Conservation (phyloP, 495 filamentous ascomycete genomes). For the Evansstolkia leycettana region DNA sequence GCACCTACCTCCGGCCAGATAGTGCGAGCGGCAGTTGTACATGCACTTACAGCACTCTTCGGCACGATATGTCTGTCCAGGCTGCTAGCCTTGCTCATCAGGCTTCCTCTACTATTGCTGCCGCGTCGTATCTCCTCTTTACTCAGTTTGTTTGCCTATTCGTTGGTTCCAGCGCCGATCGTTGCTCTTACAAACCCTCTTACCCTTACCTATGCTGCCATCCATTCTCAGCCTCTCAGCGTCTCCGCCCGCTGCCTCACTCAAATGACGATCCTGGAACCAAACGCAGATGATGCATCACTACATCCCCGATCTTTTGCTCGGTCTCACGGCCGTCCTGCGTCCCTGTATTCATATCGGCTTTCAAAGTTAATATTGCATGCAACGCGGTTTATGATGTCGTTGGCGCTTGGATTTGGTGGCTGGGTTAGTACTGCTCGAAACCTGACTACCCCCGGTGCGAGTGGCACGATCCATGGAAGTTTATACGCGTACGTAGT, state of each 20-base stretch:
- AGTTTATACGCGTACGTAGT: constrained; percentile 93
- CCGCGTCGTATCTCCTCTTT: constrained; percentile 58
- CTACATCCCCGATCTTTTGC: constrained; percentile 30
- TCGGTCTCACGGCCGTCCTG: constrained; percentile 22
- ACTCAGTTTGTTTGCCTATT: constrained; percentile 53
- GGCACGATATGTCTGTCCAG: constrained; percentile 85
- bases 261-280: constrained; percentile 61
- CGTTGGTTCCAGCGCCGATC: constrained; percentile 71
- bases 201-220: constrained; percentile 83
- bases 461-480: constrained; percentile 49
- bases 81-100: constrained; percentile 64
- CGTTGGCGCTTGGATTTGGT: constrained; percentile 79
- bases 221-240: constrained; percentile 75
- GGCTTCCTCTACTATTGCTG: constrained; percentile 74
- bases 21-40: constrained; percentile 66
- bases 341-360: constrained; percentile 56
- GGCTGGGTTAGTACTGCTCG: constrained; percentile 92
- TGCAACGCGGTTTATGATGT: constrained; percentile 81
- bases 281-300: constrained; percentile 46
- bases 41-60: constrained; percentile 77
- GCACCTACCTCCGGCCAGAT: constrained; percentile 63
- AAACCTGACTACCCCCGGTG: constrained; percentile 44
- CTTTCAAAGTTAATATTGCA: constrained; percentile 87
- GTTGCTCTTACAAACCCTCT: constrained; percentile 79
- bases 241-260: constrained; percentile 63